Percentiles rank a stretch among this genome's conserved stretches.
These are phyloP conservation scores for Suillus bovinus DNA, from an alignment of 768 basidiomycete genomes.

Conservation along the genomic window DNA sequence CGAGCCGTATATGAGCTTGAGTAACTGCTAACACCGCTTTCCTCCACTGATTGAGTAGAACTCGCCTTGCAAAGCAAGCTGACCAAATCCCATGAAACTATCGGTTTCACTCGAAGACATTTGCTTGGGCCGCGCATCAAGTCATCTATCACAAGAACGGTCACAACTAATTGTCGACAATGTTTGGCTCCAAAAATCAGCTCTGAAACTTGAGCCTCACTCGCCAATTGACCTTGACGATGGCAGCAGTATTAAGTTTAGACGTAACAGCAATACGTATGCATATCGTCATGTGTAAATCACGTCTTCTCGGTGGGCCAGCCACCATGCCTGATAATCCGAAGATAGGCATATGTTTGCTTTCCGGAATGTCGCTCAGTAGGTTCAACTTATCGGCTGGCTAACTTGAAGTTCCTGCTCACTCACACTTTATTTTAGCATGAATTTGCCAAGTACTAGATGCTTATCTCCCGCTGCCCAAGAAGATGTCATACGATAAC, in stretches of 20 bases:
- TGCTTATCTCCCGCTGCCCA: neutral
- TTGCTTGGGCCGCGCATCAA: neutral
- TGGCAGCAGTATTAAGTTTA: neutral
- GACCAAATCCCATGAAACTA: too few species aligned
- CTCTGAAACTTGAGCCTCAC: neutral
- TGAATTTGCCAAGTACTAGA: neutral
- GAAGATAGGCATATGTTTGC: neutral
- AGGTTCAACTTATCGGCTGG: neutral
- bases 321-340: neutral
- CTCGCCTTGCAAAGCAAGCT: too few species aligned
- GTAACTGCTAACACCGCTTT: too few species aligned
- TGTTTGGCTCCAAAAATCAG: neutral
- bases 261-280: too few species aligned
- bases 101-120: too few species aligned
- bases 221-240: neutral
- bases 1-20: too few species aligned
- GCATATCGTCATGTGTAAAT: too few species aligned
- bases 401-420: neutral
- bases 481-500: neutral
- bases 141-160: neutral
- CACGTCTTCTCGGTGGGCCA: neutral
- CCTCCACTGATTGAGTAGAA: too few species aligned
- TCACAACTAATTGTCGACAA: neutral
- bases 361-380: neutral
- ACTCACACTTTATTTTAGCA: conserved; percentile 1